A percentile compares a stretch with the other conserved stretches of the same genome.
Conservation (phyloP, 345 rosid genomes). For the Eucalyptus cladocalyx region DNA sequence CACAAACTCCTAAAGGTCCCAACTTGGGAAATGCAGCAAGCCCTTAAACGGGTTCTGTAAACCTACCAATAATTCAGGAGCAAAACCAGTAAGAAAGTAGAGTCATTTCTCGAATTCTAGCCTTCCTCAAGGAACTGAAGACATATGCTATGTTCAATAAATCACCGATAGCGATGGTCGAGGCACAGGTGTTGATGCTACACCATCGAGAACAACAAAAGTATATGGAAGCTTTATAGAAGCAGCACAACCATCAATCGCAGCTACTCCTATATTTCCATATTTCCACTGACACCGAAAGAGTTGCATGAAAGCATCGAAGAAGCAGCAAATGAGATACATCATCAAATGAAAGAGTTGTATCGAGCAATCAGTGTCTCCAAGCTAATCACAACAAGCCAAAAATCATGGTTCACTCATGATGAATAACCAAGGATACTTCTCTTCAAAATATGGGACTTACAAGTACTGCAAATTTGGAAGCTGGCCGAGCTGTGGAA, state of each 20-base stretch:
- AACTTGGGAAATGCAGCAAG: not conserved
- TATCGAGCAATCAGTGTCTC: not conserved
- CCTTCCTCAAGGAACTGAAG: not conserved
- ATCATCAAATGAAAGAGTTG: not conserved
- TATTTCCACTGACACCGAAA: not conserved
- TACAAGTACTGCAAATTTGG: slow-evolving; percentile 69
- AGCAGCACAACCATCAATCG: not conserved
- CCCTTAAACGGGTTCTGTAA: not conserved
- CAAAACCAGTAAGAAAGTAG: not conserved
- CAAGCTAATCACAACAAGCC: not conserved
- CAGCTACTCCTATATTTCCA: not conserved
- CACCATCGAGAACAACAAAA: not conserved
- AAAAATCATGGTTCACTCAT: not conserved
- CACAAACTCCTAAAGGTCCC: not conserved
- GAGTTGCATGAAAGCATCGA: not conserved
- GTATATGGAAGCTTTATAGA: not conserved
- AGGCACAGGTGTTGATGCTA: not conserved
- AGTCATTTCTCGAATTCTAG: not conserved
- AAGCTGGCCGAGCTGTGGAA: slow-evolving; percentile 55
- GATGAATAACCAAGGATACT: not conserved
- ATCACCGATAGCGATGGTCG: not conserved
- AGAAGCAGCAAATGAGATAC: not conserved
- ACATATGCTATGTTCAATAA: not conserved
- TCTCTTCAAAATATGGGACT: slow-evolving; percentile 1
- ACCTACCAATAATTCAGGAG: not conserved